Evolutionary conservation across 2,329 filamentous ascomycete species (phyloP).

Genomic region (Esteya vermicola): DNA sequence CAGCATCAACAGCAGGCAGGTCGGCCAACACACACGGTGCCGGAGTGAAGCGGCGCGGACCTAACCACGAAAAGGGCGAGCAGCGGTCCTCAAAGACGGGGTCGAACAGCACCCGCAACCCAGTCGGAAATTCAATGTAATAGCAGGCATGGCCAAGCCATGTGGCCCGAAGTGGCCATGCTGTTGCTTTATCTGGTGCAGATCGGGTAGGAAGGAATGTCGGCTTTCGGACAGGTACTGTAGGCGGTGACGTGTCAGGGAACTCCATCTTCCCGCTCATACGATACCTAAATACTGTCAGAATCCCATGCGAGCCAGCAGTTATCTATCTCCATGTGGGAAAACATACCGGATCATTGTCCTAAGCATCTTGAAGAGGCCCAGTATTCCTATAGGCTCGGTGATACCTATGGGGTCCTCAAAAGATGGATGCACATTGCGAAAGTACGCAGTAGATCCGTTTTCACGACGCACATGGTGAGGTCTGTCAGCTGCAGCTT

Average conservation of each 20-base stretch:
- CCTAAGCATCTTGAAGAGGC: constrained; percentile 12
- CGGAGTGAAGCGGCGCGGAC: constrained; percentile 36
- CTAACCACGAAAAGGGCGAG: constrained; percentile 22
- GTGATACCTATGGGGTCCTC: constrained; percentile 11
- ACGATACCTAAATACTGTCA: background rate
- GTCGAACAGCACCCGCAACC: constrained; percentile 24
- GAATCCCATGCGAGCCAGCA: no score
- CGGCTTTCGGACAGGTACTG: constrained; percentile 53
- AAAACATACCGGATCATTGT: constrained; percentile 23
- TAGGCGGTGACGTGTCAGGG: constrained; percentile 51
- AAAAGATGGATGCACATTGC: constrained; percentile 36
- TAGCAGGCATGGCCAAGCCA: constrained; percentile 96
- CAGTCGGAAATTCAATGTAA: constrained; percentile 79
- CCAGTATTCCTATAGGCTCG: background rate
- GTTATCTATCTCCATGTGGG: background rate
- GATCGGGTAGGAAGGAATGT: constrained; percentile 49
- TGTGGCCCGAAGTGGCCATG: constrained; percentile 54
- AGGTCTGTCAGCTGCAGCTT: constrained; percentile 27
- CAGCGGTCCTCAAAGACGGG: constrained; percentile 35
- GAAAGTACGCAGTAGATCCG: constrained; percentile 28
- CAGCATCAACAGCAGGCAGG: constrained; percentile 33
- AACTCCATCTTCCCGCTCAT: constrained; percentile 23
- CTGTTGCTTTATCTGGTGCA: background rate
- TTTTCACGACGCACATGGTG: constrained; percentile 30
- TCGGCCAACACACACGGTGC: constrained; percentile 33